These are phyloP conservation scores for Eucommia ulmoides DNA, from an alignment of 257 asterid species.

Conservation along the genomic window DNA sequence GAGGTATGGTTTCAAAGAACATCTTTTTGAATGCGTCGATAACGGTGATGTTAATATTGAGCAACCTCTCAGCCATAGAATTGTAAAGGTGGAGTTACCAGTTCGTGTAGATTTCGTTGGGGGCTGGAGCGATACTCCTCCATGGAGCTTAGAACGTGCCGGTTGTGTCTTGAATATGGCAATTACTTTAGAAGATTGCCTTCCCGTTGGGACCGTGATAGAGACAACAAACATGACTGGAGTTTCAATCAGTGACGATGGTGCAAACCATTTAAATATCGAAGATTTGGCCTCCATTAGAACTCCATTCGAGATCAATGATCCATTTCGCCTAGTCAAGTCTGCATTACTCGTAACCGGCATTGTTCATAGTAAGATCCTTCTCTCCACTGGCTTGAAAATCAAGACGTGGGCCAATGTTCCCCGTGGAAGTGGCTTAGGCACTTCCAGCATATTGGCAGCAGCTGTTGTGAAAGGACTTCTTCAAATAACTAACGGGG, in stretches of 20 bases:
- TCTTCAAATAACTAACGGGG: conserved; percentile 59
- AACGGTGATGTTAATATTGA: conserved; percentile 18
- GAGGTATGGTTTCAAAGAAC: conserved; percentile 64
- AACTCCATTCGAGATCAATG: conserved; percentile 66
- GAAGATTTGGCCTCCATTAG: conserved; percentile 37
- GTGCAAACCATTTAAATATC: conserved; percentile 42
- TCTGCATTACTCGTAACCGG: conserved; percentile 76
- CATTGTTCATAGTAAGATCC: conserved; percentile 22
- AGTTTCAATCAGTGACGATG: conserved; percentile 43
- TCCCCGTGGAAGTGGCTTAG: conserved; percentile 98
- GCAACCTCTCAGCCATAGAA: conserved; percentile 38
- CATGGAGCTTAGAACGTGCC: conserved; percentile 96
- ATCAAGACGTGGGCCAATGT: conserved; percentile 93
- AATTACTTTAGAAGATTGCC: conserved; percentile 57
- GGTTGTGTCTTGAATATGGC: conserved; percentile 97
- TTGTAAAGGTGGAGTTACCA: conserved; percentile 79
- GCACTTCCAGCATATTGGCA: conserved; percentile 91
- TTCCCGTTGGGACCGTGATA: conserved; percentile 69
- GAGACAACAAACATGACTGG: conserved; percentile 48
- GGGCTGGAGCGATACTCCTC: conserved; percentile 99
- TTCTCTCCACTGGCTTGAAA: conserved; percentile 44
- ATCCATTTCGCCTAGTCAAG: conserved; percentile 88
- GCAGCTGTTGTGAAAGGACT: conserved; percentile 96
- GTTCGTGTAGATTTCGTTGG: conserved; percentile 96
- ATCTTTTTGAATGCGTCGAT: conserved; percentile 26